Conservation (phyloP, 768 basidiomycete species). For the Phaeotremella fagi region DNA sequence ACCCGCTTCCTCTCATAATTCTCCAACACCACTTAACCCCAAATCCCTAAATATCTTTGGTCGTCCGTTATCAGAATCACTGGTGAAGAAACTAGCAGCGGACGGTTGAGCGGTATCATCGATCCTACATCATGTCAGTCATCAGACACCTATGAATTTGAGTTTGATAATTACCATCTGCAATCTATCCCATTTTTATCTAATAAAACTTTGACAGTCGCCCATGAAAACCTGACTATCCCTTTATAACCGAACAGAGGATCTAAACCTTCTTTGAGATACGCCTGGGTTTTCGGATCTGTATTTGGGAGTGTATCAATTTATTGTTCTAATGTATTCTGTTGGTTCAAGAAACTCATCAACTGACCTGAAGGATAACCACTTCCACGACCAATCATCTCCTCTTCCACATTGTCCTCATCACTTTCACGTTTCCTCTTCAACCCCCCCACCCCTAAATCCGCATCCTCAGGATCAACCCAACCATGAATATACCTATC, state of each 20-base stretch:
- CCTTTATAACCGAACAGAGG: conserved; percentile 89
- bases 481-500: conserved; percentile 85
- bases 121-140: conserved; percentile 54
- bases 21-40: conserved; percentile 64
- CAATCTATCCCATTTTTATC: conserved; percentile 73
- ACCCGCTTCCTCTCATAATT: too few relatives aligned
- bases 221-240: conserved; percentile 90
- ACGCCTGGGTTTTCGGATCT: conserved; percentile 91
- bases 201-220: conserved; percentile 77
- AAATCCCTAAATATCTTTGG: conserved; percentile 68
- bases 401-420: conserved; percentile 18
- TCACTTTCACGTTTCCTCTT: conserved; percentile 10
- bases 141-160: not conserved
- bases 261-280: conserved; percentile 70
- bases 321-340: too few relatives aligned
- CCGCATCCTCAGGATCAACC: conserved; percentile 50
- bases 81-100: conserved; percentile 69
- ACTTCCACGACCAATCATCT: conserved; percentile 57
- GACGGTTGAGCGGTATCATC: conserved; percentile 72
- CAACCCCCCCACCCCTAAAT: conserved; percentile 48
- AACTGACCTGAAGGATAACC: conserved; percentile 82
- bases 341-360: not conserved
- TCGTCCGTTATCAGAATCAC: conserved; percentile 69
- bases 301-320: too few relatives aligned
- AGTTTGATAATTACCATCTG: conserved; percentile 61